Evolutionary conservation across 192 early-diverging fungal species (phyloP), one percentile per base, ranked within the genome.

Genomic region (Backusella tarrabulga): DNA sequence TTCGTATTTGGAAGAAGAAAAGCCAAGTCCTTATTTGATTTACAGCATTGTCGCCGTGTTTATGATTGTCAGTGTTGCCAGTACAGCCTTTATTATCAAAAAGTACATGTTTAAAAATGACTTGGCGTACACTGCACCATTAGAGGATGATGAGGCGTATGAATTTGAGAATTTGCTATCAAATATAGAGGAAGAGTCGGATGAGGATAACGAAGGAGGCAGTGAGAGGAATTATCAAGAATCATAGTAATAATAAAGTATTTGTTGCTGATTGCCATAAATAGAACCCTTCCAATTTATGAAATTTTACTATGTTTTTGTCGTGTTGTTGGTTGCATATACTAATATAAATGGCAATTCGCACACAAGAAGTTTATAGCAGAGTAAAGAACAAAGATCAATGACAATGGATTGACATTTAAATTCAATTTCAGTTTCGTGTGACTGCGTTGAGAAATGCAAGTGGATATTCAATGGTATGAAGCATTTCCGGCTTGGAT

Each of bases 111-210:
- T 71, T n/a, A n/a, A 0, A 12, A 21, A n/a, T 12, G 36, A 42
- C 15, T 32, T 14, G 7, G 29, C 12, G 14, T 40, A 11, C 14
- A 42, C 38, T 34, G 26, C 36, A 17, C 38, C 21, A 44, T 12
- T 40, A 21, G 36, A 35, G 21, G 41, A 71, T 4, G 68, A 70
- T 42, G 70, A 71, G 19, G 26, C 70, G 12, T 71, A 71, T 71
- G 70, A 71, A 44, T 71, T 71, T 44, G 70, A 71, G 23, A 71
- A 44, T 46, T 44, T 71, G 23, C 44, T 71, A 40, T 15, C 68
- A 8, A 36, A 69, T 9, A 12, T 17, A 1, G 68, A 69, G 17
- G 35, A n/a, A 35, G 68, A 69, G 8, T 32, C 32, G 6, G 67
- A 71, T 42, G 40, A 42, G 44, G 17, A n/a, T 23, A 3, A 40